Evolutionary conservation across 1,284 basidiomycete genomes (phyloP).

Genomic region (Cutaneotrichosporon sp.): DNA sequence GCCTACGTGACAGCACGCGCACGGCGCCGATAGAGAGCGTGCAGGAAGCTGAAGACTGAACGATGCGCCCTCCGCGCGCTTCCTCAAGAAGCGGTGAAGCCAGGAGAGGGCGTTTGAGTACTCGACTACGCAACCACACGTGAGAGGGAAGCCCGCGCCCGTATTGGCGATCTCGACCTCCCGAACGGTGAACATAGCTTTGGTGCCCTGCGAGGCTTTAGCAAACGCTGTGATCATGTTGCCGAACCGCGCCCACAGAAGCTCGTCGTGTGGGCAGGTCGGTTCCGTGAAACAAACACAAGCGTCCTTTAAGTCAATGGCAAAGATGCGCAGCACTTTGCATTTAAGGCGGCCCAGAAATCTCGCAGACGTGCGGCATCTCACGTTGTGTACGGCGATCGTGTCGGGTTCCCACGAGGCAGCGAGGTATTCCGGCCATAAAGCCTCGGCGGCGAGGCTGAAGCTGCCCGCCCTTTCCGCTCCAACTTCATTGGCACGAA

Average conservation of each 20-base stretch:
- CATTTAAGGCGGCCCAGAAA: not conserved
- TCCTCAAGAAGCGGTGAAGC: not conserved
- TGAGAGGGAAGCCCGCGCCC: not conserved
- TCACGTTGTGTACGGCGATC: not conserved
- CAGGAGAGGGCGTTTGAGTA: not conserved
- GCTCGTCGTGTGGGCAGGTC: too few species aligned
- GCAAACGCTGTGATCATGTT: too few species aligned
- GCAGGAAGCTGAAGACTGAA: not conserved
- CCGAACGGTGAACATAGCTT: not conserved
- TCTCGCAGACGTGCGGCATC: not conserved
- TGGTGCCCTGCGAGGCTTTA: too few species aligned
- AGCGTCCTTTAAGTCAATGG: not conserved
- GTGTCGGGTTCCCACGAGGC: not conserved
- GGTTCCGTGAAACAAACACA: too few species aligned
- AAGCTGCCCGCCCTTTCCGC: not conserved
- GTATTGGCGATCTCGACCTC: slow-evolving; percentile 1
- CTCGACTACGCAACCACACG: not conserved
- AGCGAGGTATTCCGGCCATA: not conserved
- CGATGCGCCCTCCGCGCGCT: not conserved
- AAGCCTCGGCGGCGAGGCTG: not conserved
- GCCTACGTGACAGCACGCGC: not conserved
- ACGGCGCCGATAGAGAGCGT: not conserved
- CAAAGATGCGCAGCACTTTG: not conserved
- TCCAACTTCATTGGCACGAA: too few species aligned
- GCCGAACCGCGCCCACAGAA: too few species aligned